Evolutionary conservation across 78 protist species (phyloP), one percentile per base, ranked within the genome.

Genomic region (Dictyostelium brefeldianum): DNA sequence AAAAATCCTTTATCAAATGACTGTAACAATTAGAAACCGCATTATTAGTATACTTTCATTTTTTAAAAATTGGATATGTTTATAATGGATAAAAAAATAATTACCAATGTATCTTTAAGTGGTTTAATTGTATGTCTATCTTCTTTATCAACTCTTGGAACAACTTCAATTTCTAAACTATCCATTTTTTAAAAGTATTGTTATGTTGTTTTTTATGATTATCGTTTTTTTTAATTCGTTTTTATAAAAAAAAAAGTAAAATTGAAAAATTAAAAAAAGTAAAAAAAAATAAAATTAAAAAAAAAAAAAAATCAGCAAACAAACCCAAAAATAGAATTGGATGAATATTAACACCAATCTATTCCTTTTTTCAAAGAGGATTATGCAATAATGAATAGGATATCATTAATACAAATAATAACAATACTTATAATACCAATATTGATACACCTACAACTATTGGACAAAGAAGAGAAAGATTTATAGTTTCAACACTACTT

Each of bases 1-100:
- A 91, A 91, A 79, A 91, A 81, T 25, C 95, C 95, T 78, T 91
- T 91, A 56, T 91, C 95, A 25, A 91, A 91, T 47, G 92, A 87
- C 92, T 85, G 53, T 11, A 5, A 57, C 15, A 14, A 51, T n/a
- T n/a, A n/a, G n/a, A n/a, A n/a, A n/a, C n/a, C n/a, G n/a, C n/a
- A 36, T 36, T 2, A 36, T 36, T 36, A 36, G 8, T 12, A 65
- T 14, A 65, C 17, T 36, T 73, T 69, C 31, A 20, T 36, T 9
- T 36, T 9, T 67, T 27, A 27, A 20, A 64, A 14, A 27, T 64
- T n/a, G 7, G 20, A 31, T 47, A 51, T 50, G 62, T 15, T 57
- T 5, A 57, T 57, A 18, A 47, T 25, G 3, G n/a, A 15, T 5
- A 50, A 4, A 78, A 67, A 31, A 10, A n/a, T n/a, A 36, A 41